Percentiles rank a stretch among this genome's conserved stretches.
phyloP scores from a whole-genome alignment of 345 rosid genomes.

The Anacardium occidentale region DNA sequence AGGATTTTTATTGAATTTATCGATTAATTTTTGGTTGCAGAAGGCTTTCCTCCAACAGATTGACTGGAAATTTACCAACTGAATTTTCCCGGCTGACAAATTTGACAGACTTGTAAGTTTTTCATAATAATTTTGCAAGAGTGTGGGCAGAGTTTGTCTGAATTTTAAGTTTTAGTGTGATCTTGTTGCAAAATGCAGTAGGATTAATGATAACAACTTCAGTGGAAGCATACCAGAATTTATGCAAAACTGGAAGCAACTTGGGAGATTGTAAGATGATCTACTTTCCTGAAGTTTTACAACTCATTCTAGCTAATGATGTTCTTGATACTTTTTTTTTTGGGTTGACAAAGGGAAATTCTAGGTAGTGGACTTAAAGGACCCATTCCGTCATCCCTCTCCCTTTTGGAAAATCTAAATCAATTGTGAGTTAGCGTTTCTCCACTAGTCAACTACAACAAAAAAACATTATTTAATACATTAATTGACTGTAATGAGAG shows the following conservation, averaged over 20 bases:
- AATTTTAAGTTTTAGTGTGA: background rate
- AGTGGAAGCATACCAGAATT: conserved; percentile 65
- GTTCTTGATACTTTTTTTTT: background rate
- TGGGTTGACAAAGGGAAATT: conserved; percentile 40
- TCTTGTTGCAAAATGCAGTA: conserved; percentile 42
- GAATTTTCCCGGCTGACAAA: conserved; percentile 36
- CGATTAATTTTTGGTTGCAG: conserved; percentile 26
- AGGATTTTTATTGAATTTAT: background rate
- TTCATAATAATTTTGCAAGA: background rate
- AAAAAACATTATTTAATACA: background rate
- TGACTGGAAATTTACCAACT: conserved; percentile 45
- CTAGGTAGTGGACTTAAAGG: conserved; percentile 49
- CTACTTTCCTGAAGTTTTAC: background rate
- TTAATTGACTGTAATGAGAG: background rate
- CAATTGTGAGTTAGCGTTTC: conserved; percentile 37
- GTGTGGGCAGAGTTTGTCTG: background rate
- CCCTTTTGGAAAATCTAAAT: conserved; percentile 31
- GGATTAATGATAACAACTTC: conserved; percentile 70
- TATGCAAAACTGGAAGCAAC: conserved; percentile 55
- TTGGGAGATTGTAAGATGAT: conserved; percentile 63
- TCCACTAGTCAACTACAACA: background rate
- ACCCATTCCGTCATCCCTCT: conserved; percentile 52
- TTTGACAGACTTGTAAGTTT: conserved; percentile 40
- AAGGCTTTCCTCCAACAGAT: conserved; percentile 38
- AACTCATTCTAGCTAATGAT: background rate